Percentiles rank a stretch among this genome's conserved stretches.
Evolutionary conservation across 2,329 filamentous ascomycete genomes (phyloP).

Genomic region (Botrytis fabae): DNA sequence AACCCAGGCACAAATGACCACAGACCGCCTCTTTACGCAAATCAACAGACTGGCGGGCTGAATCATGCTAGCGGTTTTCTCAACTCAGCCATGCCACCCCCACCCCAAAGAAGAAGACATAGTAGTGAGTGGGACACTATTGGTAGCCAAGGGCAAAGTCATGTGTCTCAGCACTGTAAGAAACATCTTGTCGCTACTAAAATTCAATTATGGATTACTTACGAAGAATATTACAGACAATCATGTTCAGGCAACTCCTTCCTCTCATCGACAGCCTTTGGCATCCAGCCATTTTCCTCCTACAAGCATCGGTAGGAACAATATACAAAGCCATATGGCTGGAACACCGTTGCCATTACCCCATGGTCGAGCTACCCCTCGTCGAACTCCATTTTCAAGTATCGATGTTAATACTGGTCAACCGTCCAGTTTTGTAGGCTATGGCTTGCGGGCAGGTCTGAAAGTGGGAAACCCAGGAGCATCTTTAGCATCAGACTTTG

Average conservation of each 20-base stretch:
- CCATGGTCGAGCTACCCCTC: slow-evolving; percentile 29
- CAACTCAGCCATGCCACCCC: slow-evolving; percentile 23
- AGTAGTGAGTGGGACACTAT: slow-evolving; percentile 33
- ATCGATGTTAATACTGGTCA: slow-evolving; percentile 29
- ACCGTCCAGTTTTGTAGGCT: slow-evolving; percentile 36
- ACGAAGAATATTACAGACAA: slow-evolving; percentile 26
- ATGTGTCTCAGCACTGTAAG: slow-evolving; percentile 26
- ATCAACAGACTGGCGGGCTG: slow-evolving; percentile 22
- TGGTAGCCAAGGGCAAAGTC: slow-evolving; percentile 29
- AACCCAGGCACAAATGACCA: slow-evolving; percentile 30
- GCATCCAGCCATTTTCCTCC: slow-evolving; percentile 25
- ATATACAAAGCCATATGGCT: slow-evolving; percentile 28
- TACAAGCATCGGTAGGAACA: slow-evolving; percentile 27
- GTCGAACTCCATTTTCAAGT: slow-evolving; percentile 30
- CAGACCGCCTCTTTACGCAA: slow-evolving; percentile 26
- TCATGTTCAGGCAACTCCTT: slow-evolving; percentile 36
- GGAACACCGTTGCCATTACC: slow-evolving; percentile 30
- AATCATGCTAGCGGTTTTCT: slow-evolving; percentile 21
- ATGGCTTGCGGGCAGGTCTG: slow-evolving; percentile 42
- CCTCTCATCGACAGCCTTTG: slow-evolving; percentile 39
- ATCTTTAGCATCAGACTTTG: slow-evolving; percentile 21
- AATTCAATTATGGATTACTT: not conserved
- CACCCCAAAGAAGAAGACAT: slow-evolving; percentile 11
- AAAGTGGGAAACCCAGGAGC: slow-evolving; percentile 39
- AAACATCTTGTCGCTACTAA: not conserved